Conservation (phyloP, 345 rosid species). For the Luvunga scandens region DNA sequence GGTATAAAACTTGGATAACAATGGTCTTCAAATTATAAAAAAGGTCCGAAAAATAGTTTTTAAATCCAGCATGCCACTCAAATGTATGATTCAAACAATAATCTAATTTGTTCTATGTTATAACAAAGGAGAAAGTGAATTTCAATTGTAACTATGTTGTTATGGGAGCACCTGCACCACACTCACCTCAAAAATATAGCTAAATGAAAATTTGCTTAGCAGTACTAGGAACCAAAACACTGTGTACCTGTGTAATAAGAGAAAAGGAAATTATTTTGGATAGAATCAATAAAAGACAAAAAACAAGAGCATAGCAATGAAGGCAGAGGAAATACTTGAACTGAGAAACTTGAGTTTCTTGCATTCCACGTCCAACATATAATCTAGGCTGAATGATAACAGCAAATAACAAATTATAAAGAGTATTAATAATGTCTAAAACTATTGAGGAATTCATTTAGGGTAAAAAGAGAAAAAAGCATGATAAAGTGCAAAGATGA, state of each 20-base stretch:
- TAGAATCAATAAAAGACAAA: background rate
- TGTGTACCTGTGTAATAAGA: constrained; percentile 55
- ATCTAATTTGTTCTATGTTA: background rate
- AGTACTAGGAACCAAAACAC: constrained; percentile 85
- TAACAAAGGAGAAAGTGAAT: background rate
- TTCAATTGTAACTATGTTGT: background rate
- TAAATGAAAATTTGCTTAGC: constrained; percentile 65
- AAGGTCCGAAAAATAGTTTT: background rate
- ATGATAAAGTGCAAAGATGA: background rate
- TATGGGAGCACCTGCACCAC: background rate
- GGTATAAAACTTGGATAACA: background rate
- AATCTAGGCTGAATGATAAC: constrained; percentile 65
- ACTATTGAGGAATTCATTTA: background rate
- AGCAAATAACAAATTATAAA: constrained; percentile 8
- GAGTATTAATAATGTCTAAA: constrained; percentile 2
- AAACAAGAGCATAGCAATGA: constrained; percentile 19
- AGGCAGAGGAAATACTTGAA: constrained; percentile 59
- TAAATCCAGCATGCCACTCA: background rate
- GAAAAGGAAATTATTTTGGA: background rate
- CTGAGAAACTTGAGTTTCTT: constrained; percentile 84
- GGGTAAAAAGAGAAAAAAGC: background rate
- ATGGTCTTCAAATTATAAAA: background rate
- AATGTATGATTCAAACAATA: background rate
- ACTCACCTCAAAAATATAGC: constrained; percentile 88
- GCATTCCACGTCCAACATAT: constrained; percentile 92